Conservation (phyloP, 2,329 filamentous ascomycete genomes). For the Sclerotinia subarctica region DNA sequence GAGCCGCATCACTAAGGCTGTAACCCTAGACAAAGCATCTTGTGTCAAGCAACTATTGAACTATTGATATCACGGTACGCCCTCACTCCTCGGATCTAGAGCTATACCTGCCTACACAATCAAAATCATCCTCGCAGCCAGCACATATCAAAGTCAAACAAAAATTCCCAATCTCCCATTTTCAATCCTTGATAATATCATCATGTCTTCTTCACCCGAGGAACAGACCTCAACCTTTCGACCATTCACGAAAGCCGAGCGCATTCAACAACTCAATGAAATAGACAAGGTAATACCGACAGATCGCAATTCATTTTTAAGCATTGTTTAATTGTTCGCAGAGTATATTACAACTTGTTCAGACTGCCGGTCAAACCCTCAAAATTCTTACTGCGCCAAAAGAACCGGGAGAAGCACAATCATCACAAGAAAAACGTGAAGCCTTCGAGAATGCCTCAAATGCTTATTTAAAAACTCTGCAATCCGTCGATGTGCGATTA, state of each 20-base stretch:
- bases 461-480: constrained; percentile 69
- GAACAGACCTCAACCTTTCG: constrained; percentile 33
- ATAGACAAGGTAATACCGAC: constrained; percentile 62
- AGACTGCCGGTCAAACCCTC: constrained; percentile 59
- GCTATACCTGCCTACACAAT: neutral
- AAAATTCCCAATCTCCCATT: neutral
- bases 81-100: neutral
- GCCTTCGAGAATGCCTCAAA: constrained; percentile 59
- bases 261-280: constrained; percentile 74
- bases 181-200: neutral
- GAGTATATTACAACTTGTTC: constrained; percentile 48
- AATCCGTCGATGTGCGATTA: constrained; percentile 70
- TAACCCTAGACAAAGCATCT: neutral
- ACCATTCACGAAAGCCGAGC: constrained; percentile 69
- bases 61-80: neutral
- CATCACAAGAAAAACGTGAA: constrained; percentile 34
- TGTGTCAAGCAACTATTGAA: neutral
- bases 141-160: neutral
- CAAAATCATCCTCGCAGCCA: neutral
- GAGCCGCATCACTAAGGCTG: constrained; percentile 30
- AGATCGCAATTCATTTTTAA: neutral
- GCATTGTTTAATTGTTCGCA: constrained; percentile 21
- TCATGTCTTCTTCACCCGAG: constrained; percentile 20
- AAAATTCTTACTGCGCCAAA: constrained; percentile 57
- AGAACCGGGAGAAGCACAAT: constrained; percentile 21